A percentile compares a stretch with the other conserved stretches of the same genome.
Evolutionary conservation across 2,329 filamentous ascomycete genomes (phyloP).

Genomic region (Aureobasidium musti): DNA sequence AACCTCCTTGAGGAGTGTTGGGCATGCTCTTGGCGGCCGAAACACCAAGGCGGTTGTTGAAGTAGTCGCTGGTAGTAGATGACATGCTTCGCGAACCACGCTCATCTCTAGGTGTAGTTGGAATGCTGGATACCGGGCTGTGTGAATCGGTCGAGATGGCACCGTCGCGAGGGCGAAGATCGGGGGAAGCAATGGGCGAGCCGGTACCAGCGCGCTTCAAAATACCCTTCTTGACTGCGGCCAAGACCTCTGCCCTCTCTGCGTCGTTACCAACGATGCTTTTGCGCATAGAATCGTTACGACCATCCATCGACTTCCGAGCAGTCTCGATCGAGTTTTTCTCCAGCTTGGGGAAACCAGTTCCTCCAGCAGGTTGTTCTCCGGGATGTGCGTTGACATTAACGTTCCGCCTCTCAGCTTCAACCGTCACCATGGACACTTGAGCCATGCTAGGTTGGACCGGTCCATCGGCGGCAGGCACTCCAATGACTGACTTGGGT

Average conservation of each 20-base stretch:
- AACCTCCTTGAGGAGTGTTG: constrained; percentile 69
- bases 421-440: constrained; percentile 93
- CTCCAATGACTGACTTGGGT: constrained; percentile 86
- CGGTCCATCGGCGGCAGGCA: constrained; percentile 68
- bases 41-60: constrained; percentile 69
- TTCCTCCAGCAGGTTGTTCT: constrained; percentile 68
- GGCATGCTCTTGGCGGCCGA: constrained; percentile 79
- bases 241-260: constrained; percentile 87
- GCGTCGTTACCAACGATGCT: constrained; percentile 89
- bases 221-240: constrained; percentile 92
- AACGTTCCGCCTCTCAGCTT: constrained; percentile 83
- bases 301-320: constrained; percentile 49
- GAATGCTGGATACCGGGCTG: constrained; percentile 80
- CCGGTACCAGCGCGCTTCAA: constrained; percentile 73
- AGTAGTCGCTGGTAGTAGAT: constrained; percentile 74
- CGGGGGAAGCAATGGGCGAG: constrained; percentile 69
- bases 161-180: constrained; percentile 62
- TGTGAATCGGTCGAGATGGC: constrained; percentile 66
- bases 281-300: constrained; percentile 66
- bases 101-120: constrained; percentile 84
- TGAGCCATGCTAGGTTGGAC: constrained; percentile 70
- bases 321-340: constrained; percentile 74
- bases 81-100: constrained; percentile 53
- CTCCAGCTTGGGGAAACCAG: constrained; percentile 82
- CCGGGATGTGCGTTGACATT: constrained; percentile 72